Evolutionary conservation across 371 early-diverging fungal species (phyloP), one percentile per base, ranked within the genome.

Genomic region (Mortierella sp.): DNA sequence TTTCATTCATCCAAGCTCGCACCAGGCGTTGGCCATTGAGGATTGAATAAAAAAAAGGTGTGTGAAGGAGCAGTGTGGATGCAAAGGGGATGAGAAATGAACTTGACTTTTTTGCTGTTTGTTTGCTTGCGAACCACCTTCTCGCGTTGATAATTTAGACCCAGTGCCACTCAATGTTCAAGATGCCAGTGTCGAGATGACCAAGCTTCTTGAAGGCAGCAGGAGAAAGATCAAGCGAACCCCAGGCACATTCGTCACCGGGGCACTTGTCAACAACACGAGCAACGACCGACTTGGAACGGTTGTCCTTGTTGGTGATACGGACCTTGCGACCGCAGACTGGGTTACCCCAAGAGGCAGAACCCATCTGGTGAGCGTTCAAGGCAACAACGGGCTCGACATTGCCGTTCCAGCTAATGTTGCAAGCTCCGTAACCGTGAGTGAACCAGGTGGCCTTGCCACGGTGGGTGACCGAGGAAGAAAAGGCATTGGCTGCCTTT

Each of bases 361-460:
- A 19, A 46, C 70, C 75, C 75, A 75, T 75, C 64, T 70, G 70
- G 15, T 75, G 70, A 12, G 66, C 70, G 52, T 70, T 70, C 60
- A 75, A 50, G 14, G 75, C 75, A 29, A 70, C 75, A 25, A 62
- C 62, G 60, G 63, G 62, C 60, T 75, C 70, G 18, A 21, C n/a
- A 21, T 75, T 0, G 9, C 64, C 70, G 55, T 75, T 28, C 75
- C 75, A 75, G 21, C 55, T 19, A n/a, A 29, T 29, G 66, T 70
- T 70, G 67, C 75, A 75, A 30, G 75, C 45, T 21, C 75, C 75
- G 15, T 75, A 75, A 2, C 60, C 52, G 61, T 60, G 58, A 7
- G 70, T 75, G 67, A 75, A 75, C 75, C 75, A 75, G 51, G 75
- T 75, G 61, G 75, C 75, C 57, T 52, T 69, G 62, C 75, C 75